These are phyloP conservation scores for Chondrus crispus DNA, from an alignment of 23 red algal species.

Conservation along the genomic window DNA sequence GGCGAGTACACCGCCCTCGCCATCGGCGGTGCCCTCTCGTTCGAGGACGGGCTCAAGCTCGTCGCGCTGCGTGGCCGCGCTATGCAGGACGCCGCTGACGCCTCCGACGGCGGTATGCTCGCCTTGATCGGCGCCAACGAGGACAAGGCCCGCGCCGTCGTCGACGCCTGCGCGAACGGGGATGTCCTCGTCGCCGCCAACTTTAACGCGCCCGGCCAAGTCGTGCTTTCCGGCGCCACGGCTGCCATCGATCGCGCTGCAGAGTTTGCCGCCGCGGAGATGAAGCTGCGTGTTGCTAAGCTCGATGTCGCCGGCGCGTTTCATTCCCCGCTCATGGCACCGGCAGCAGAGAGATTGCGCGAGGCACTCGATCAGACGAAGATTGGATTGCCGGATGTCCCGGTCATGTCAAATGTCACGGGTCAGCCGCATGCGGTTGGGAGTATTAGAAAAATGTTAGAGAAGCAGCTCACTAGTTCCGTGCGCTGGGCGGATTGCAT, in stretches of 20 bases:
- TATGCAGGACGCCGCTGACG: constrained; percentile 94
- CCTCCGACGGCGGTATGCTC: constrained; percentile 83
- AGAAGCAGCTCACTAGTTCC: constrained; percentile 83
- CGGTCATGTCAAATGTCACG: constrained; percentile 87
- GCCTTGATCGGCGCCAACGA: constrained; percentile 81
- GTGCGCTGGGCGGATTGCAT: constrained; percentile 80
- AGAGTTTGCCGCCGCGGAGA: constrained; percentile 48
- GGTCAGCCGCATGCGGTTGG: constrained; percentile 56
- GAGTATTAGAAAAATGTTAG: constrained; percentile 36
- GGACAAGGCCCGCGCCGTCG: constrained; percentile 24
- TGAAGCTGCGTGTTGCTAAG: constrained; percentile 64
- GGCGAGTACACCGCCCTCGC: constrained; percentile 97
- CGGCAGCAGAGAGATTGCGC: constrained; percentile 68
- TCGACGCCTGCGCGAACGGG: not conserved
- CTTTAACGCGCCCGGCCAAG: constrained; percentile 94
- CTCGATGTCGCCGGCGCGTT: constrained; percentile 93
- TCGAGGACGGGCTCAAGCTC: constrained; percentile 78
- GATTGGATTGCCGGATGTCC: constrained; percentile 53
- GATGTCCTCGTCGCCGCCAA: constrained; percentile 91
- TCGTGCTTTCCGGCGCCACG: constrained; percentile 83
- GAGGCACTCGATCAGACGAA: constrained; percentile 54
- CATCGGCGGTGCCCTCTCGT: constrained; percentile 76
- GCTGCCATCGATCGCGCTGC: constrained; percentile 70
- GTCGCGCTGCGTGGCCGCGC: constrained; percentile 87
- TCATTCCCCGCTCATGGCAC: constrained; percentile 95